Base-by-base conservation (phyloP, 2,329 filamentous ascomycete genomes). In the Daldinia sp. region DNA sequence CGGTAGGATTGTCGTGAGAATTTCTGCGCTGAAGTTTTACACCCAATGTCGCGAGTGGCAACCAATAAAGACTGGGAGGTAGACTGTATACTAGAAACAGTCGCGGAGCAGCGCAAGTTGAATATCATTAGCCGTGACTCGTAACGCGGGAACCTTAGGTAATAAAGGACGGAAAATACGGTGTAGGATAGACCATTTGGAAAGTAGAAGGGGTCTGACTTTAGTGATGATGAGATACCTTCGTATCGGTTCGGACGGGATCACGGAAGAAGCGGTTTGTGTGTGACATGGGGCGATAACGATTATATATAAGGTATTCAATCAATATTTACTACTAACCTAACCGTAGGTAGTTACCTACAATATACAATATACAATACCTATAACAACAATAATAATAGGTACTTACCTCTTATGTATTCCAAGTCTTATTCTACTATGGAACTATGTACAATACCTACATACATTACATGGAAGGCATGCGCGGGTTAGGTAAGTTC, bases 1-100 rank as follows among this genome's bases (percentile, higher is more conserved):
- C 9, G 3, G 32, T n/a, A 10, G 19, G 25, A 34, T 5, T 51
- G 27, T 30, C 13, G 39, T 34, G 47, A 32, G 30, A 48, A 57
- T 39, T 57, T 47, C 37, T 35, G 52, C 17, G 9, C 29, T 15
- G 30, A 50, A 29, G 45, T 56, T 51, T 19, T 53, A 52, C 27
- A 39, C 19, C 10, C 53, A 41, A 30, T 3, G 30, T 49, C 60
- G 32, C 32, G 53, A 34, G 27, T 30, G 60, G 45, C 19, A 47
- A 49, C 48, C 41, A 43, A 53, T 58, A 48, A 32, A 34, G 49
- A 32, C 4, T 25, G 11, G 39, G 21, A n/a, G 10, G 17, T 41
- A 34, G 50, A 54, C 30, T 4, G 41, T 45, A 23, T 45, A 25
- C 4, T 3, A 10, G 35, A 39, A 39, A 39, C 35, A 39, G 34